Percentiles rank a stretch among this genome's conserved stretches.
These are phyloP conservation scores for Naegleria lovaniensis DNA, from an alignment of 208 protist species.

Conservation along the genomic window DNA sequence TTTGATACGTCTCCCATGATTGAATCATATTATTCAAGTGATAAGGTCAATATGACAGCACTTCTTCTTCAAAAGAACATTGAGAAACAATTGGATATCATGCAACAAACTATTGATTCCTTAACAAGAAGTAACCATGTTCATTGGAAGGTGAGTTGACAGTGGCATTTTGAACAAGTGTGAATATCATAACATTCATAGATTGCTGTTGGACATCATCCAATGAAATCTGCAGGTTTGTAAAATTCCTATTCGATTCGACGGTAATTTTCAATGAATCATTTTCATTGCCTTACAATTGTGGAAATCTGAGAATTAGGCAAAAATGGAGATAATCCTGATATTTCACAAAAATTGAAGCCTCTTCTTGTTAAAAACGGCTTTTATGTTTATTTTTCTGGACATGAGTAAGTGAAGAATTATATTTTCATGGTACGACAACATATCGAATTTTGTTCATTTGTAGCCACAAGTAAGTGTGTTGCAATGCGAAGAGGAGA, in stretches of 20 bases:
- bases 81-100: background rate
- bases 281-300: no score
- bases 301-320: no score
- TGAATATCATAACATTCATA: background rate
- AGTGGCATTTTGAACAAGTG: no score
- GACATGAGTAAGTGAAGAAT: background rate
- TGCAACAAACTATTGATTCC: background rate
- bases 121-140: background rate
- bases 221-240: background rate
- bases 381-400: background rate
- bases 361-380: background rate
- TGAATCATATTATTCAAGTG: background rate
- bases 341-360: background rate
- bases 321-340: background rate
- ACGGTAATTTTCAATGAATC: background rate
- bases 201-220: background rate
- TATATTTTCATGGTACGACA: no score
- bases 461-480: background rate
- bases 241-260: background rate
- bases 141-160: background rate
- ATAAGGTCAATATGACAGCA: background rate
- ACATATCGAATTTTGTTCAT: no score
- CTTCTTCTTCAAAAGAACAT: background rate
- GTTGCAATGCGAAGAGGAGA: no score
- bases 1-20: background rate